Conservation (phyloP, 768 basidiomycete genomes). For the Piloderma croceum region DNA sequence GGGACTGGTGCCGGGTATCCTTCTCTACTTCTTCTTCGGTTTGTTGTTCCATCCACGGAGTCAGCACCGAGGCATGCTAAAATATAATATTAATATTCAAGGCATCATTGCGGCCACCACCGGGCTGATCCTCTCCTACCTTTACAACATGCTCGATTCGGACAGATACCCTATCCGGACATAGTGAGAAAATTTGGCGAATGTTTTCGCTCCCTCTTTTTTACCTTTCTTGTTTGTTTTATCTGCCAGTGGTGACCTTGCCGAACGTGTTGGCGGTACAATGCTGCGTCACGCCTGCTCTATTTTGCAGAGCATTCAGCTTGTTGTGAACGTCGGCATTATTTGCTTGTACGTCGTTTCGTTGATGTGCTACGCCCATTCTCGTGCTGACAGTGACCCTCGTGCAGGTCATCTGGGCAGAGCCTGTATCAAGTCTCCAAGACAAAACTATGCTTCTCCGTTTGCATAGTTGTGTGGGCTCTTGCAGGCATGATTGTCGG, state of each 20-base stretch:
- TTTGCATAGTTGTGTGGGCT: conserved; percentile 54
- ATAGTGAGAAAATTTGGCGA: too few relatives aligned
- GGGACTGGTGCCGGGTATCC: conserved; percentile 52
- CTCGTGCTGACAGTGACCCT: too few relatives aligned
- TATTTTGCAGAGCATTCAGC: conserved; percentile 50
- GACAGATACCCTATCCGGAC: conserved; percentile 46
- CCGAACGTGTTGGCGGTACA: conserved; percentile 48
- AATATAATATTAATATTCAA: too few relatives aligned
- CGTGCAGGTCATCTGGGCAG: too few relatives aligned
- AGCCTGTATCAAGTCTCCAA: too few relatives aligned
- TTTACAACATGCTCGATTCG: conserved; percentile 55
- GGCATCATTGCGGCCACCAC: conserved; percentile 49
- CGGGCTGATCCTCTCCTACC: conserved; percentile 49
- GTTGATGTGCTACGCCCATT: background rate
- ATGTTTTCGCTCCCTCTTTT: too few relatives aligned
- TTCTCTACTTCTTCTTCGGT: conserved; percentile 18
- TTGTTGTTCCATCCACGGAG: background rate
- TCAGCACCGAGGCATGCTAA: too few relatives aligned
- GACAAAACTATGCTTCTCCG: conserved; percentile 56
- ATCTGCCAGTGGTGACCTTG: too few relatives aligned
- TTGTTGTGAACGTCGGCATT: conserved; percentile 47
- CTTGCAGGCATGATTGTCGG: conserved; percentile 52
- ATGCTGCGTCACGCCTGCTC: conserved; percentile 42
- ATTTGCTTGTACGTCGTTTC: conserved; percentile 14
- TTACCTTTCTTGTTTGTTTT: too few relatives aligned